phyloP scores from a whole-genome alignment of 768 basidiomycete species.

The Boletus reticuloceps region DNA sequence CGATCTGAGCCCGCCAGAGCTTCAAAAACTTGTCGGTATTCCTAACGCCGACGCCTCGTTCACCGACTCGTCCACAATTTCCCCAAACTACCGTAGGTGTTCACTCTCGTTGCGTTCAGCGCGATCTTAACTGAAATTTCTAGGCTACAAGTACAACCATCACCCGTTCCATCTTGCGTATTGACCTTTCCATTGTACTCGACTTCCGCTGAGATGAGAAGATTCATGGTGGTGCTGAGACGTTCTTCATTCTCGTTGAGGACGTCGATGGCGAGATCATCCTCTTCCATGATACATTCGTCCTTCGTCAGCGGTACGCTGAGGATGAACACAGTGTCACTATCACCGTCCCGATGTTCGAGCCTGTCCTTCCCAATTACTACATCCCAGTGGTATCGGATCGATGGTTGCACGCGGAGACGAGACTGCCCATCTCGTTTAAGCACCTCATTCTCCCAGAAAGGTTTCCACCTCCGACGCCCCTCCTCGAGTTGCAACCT shows the following conservation, averaged over 20 bases:
- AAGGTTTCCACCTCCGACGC: too few species aligned
- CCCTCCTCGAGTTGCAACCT: too few species aligned
- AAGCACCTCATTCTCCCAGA: too few species aligned
- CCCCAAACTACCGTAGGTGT: slow-evolving; percentile 83
- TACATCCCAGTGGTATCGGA: too few species aligned
- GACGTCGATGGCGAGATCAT: slow-evolving; percentile 98
- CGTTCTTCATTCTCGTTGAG: slow-evolving; percentile 92
- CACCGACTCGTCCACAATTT: slow-evolving; percentile 94
- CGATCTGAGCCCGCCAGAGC: slow-evolving; percentile 84
- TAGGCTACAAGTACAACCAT: slow-evolving; percentile 91
- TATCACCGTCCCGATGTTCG: slow-evolving; percentile 93
- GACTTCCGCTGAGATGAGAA: slow-evolving; percentile 99
- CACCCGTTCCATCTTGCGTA: slow-evolving; percentile 86
- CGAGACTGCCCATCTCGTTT: too few species aligned
- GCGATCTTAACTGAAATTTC: neutral
- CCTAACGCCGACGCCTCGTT: slow-evolving; percentile 87
- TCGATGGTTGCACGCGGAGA: too few species aligned
- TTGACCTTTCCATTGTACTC: slow-evolving; percentile 93
- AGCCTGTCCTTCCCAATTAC: slow-evolving; percentile 70
- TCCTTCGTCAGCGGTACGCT: slow-evolving; percentile 71
- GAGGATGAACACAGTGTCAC: slow-evolving; percentile 94
- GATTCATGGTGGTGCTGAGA: slow-evolving; percentile 83
- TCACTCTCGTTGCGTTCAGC: neutral
- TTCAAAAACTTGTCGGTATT: slow-evolving; percentile 63
- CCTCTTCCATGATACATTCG: too few species aligned